Percentiles rank a stretch among this genome's conserved stretches.
phyloP scores from a whole-genome alignment of 2,329 filamentous ascomycete species.

The Microdochium nivale region DNA sequence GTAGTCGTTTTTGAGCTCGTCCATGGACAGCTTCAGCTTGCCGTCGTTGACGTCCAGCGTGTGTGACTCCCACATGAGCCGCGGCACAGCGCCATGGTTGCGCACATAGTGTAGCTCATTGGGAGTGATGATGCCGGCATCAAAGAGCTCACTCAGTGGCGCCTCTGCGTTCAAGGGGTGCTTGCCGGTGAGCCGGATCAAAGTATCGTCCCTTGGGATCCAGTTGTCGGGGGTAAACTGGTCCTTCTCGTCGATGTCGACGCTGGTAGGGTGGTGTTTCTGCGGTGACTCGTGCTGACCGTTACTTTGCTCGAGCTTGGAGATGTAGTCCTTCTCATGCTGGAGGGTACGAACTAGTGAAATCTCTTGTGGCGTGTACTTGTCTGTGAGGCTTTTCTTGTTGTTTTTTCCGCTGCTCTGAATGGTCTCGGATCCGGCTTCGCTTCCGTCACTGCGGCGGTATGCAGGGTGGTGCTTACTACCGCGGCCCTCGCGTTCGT shows the following conservation, averaged over 20 bases:
- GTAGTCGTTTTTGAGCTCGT: slow-evolving; percentile 32
- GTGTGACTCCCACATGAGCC: slow-evolving; percentile 39
- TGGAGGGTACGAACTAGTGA: slow-evolving; percentile 29
- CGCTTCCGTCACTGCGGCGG: not conserved
- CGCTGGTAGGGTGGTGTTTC: slow-evolving; percentile 3
- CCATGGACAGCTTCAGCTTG: slow-evolving; percentile 30
- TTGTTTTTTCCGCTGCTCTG: slow-evolving; percentile 6
- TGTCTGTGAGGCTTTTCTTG: slow-evolving; percentile 8
- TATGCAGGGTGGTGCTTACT: not conserved
- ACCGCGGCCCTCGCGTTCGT: slow-evolving; percentile 6
- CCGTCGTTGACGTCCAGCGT: slow-evolving; percentile 32
- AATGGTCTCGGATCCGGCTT: not conserved
- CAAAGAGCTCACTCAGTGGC: slow-evolving; percentile 28
- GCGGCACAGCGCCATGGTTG: slow-evolving; percentile 44
- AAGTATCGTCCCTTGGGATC: slow-evolving; percentile 34
- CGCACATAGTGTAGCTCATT: slow-evolving; percentile 42
- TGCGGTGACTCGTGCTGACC: slow-evolving; percentile 14
- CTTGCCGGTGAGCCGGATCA: slow-evolving; percentile 42
- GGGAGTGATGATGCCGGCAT: slow-evolving; percentile 39
- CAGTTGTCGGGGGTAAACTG: slow-evolving; percentile 45
- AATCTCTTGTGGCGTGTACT: slow-evolving; percentile 31
- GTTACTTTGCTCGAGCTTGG: slow-evolving; percentile 28
- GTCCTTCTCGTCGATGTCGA: slow-evolving; percentile 37
- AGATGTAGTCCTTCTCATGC: slow-evolving; percentile 33
- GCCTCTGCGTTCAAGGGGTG: slow-evolving; percentile 44